Percentiles rank a stretch among this genome's conserved stretches.
phyloP scores from a whole-genome alignment of 768 basidiomycete species.

The Pisolithus albus region DNA sequence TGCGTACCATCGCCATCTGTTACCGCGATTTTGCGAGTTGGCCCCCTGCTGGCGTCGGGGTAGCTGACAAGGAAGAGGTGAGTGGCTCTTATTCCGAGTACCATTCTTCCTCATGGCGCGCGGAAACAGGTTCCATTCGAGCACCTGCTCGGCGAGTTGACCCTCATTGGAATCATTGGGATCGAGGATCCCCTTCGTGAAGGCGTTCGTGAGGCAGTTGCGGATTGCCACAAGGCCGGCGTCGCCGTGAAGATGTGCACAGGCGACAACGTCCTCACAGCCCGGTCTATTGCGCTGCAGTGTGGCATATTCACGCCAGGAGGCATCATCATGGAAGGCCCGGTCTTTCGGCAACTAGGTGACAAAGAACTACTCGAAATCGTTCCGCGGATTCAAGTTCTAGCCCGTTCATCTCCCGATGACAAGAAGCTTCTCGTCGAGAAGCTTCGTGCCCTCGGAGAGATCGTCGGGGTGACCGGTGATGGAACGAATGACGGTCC shows the following conservation, averaged over 20 bases:
- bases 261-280: slow-evolving; percentile 92
- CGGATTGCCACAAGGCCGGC: slow-evolving; percentile 81
- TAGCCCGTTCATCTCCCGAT: slow-evolving; percentile 94
- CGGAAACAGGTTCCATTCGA: slow-evolving; percentile 56
- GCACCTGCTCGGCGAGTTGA: slow-evolving; percentile 63
- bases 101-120: slow-evolving; percentile 8
- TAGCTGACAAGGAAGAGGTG: slow-evolving; percentile 49
- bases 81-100: slow-evolving; percentile 8
- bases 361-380: slow-evolving; percentile 69
- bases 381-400: slow-evolving; percentile 88
- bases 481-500: slow-evolving; percentile 99
- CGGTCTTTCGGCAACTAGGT: slow-evolving; percentile 76
- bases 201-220: slow-evolving; percentile 85
- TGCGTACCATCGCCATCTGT: slow-evolving; percentile 91
- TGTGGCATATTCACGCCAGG: slow-evolving; percentile 93
- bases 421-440: slow-evolving; percentile 94
- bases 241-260: slow-evolving; percentile 98
- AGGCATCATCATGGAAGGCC: slow-evolving; percentile 98
- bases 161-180: slow-evolving; percentile 83
- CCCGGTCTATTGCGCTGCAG: slow-evolving; percentile 92
- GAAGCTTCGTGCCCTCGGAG: slow-evolving; percentile 77
- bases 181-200: slow-evolving; percentile 94
- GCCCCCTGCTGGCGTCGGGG: slow-evolving; percentile 57
- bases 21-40: slow-evolving; percentile 82
- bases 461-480: slow-evolving; percentile 93